Percentiles rank a stretch among this genome's conserved stretches.
These are phyloP conservation scores for Medicago truncatula DNA, from an alignment of 306 rosid species.

Conservation along the genomic window DNA sequence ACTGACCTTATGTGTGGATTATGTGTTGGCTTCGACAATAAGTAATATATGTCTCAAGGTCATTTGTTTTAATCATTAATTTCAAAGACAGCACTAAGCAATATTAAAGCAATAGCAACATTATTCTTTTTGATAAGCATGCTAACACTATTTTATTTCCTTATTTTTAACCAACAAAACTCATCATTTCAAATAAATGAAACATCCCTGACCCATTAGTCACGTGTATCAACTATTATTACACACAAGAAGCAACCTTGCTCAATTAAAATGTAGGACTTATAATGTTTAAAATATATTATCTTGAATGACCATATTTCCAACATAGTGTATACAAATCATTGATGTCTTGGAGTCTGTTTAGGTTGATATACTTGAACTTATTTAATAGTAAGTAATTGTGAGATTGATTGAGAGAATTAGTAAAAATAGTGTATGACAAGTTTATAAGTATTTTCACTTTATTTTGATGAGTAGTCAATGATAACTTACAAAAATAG, in stretches of 20 bases:
- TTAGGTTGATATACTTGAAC: too few species aligned
- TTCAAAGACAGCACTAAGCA: slow-evolving; percentile 23
- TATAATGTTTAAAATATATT: not conserved
- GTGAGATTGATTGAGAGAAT: too few species aligned
- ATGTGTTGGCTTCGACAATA: slow-evolving; percentile 43
- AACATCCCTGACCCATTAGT: slow-evolving; percentile 14
- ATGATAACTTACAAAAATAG: not conserved
- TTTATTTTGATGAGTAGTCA: too few species aligned
- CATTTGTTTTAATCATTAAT: slow-evolving; percentile 25
- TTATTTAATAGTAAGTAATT: too few species aligned
- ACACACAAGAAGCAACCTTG: not conserved
- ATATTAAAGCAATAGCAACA: slow-evolving; percentile 33
- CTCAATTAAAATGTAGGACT: not conserved
- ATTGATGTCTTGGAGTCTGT: too few species aligned
- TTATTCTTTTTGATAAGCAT: not conserved
- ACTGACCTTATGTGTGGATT: not conserved
- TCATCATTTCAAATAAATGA: slow-evolving; percentile 33
- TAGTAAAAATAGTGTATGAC: not conserved
- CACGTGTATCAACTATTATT: slow-evolving; percentile 21
- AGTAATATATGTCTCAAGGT: too few species aligned
- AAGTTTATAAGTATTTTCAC: too few species aligned
- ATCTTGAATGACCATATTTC: not conserved
- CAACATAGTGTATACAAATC: too few species aligned
- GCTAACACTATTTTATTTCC: not conserved
- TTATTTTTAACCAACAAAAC: slow-evolving; percentile 13